A percentile compares a stretch with the other conserved stretches of the same genome.
Evolutionary conservation across 768 basidiomycete genomes (phyloP).

Genomic region (Podaxis sp.): DNA sequence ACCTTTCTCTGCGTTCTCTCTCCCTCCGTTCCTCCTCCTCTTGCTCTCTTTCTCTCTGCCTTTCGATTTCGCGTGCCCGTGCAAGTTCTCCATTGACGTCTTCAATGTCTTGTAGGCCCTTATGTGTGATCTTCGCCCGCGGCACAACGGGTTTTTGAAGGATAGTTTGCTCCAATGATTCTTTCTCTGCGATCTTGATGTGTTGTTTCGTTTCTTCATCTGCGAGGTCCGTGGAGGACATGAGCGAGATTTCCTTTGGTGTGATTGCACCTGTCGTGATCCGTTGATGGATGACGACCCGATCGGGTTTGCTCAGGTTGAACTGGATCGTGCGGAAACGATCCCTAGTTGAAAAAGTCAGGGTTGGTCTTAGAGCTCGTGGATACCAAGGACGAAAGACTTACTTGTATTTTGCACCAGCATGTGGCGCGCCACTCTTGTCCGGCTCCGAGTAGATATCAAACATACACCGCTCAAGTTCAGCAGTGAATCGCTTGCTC

Average conservation of each 20-base stretch:
- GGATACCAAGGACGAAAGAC: conserved; percentile 17
- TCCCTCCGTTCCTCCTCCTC: conserved; percentile 73
- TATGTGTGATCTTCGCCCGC: conserved; percentile 85
- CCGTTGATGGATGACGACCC: conserved; percentile 74
- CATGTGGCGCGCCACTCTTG: conserved; percentile 60
- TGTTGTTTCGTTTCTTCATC: conserved; percentile 84
- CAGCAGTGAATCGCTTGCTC: conserved; percentile 63
- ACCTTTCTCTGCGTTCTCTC: conserved; percentile 64
- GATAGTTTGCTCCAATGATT: conserved; percentile 84
- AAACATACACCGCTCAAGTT: conserved; percentile 76
- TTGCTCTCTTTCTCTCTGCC: conserved; percentile 58
- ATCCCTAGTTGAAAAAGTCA: conserved; percentile 50
- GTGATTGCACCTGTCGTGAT: conserved; percentile 68
- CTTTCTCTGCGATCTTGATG: conserved; percentile 79
- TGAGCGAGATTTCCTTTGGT: conserved; percentile 72
- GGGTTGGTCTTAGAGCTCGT: not conserved
- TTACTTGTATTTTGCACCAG: conserved; percentile 82
- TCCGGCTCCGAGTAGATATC: conserved; percentile 78
- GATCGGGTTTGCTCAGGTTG: conserved; percentile 83
- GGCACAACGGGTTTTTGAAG: conserved; percentile 69
- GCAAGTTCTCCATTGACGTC: conserved; percentile 55
- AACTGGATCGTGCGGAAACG: conserved; percentile 89
- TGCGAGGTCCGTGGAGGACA: conserved; percentile 88
- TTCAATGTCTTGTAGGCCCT: conserved; percentile 90
- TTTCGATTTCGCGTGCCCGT: conserved; percentile 49